Evolutionary conservation across 306 rosid species (phyloP), one percentile per base, ranked within the genome.

Genomic region (Acacia melanoxylon): DNA sequence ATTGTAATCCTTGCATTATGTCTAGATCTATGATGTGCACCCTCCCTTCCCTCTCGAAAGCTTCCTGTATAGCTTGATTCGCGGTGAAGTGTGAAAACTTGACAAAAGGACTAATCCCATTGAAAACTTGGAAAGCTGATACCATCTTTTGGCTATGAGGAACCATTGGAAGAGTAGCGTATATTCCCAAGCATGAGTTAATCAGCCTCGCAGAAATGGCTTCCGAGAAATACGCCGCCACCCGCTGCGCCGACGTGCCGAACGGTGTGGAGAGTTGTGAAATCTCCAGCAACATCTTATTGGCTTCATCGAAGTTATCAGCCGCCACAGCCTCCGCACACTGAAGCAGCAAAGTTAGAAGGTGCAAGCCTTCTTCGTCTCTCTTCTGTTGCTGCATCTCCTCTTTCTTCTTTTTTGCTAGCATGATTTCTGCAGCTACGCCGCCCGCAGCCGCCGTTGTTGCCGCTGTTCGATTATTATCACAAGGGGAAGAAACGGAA

Each of bases 71-170:
- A 0, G 99, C 99, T 58, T 93, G 99, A 77, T 95, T 95, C 4
- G 99, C 98, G 0, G 99, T 95, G 94, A 95, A 95, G 44, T 95
- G 99, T 3, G 99, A 95, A 88, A 95, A 95, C 86, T 95, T 95
- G 11, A 95, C 96, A 24, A 95, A 94, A 0, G 99, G 99, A 68
- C 97, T 92, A 0, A 95, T 95, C 8, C 99, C 99, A 40, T 95
- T 95, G 92, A 95, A 95, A 44, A 95, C 98, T 76, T 95, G 99
- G 69, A 93, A 95, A 0, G 98, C 99, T 5, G 98, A 92, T n/a
- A 91, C 97, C 72, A 95, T 86, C 85, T 92, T 95, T n/a, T 95
- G 99, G 52, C 83, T 86, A 9, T 89, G 93, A 0, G 88, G 97
- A 2, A 85, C 78, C 10, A 84, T 56, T 44, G 99, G 96, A 19